A percentile compares a stretch with the other conserved stretches of the same genome.
These are phyloP conservation scores for Phytophthora macrochlamydospora DNA, from an alignment of 352 stramenopile genomes.

Conservation along the genomic window DNA sequence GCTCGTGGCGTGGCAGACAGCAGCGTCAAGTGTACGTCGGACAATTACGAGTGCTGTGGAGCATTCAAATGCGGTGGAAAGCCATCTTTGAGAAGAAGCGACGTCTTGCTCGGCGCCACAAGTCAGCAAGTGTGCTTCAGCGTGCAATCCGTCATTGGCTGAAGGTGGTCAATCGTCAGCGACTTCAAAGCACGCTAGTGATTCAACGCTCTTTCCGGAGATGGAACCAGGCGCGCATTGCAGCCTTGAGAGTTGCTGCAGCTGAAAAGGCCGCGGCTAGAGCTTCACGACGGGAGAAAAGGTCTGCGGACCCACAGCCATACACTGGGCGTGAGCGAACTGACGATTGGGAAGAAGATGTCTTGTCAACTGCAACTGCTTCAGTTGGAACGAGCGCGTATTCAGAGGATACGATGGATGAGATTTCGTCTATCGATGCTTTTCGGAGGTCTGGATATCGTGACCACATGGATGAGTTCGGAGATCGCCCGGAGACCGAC, in stretches of 20 bases:
- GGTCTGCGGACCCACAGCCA: slow-evolving; percentile 9
- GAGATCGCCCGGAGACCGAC: slow-evolving; percentile 18
- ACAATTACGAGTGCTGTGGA: slow-evolving; percentile 40
- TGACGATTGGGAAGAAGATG: slow-evolving; percentile 39
- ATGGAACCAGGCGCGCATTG: slow-evolving; percentile 29
- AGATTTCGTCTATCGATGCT: slow-evolving; percentile 24
- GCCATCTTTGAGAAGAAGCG: slow-evolving; percentile 54
- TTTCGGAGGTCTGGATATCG: slow-evolving; percentile 18
- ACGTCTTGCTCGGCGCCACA: slow-evolving; percentile 32
- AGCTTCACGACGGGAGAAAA: slow-evolving; percentile 21
- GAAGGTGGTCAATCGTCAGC: slow-evolving; percentile 14
- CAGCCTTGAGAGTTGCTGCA: slow-evolving; percentile 11
- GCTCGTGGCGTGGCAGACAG: slow-evolving; percentile 43
- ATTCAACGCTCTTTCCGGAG: slow-evolving; percentile 38
- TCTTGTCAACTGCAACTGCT: slow-evolving; percentile 38
- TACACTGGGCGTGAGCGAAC: slow-evolving; percentile 35
- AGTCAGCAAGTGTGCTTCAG: slow-evolving; percentile 46
- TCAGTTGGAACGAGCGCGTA: slow-evolving; percentile 48
- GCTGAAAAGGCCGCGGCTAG: slow-evolving; percentile 14
- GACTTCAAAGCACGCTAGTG: slow-evolving; percentile 29
- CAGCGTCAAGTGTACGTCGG: slow-evolving; percentile 38
- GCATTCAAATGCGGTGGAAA: slow-evolving; percentile 64
- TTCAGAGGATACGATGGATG: slow-evolving; percentile 35
- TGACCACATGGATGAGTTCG: slow-evolving; percentile 19
- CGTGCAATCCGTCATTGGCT: slow-evolving; percentile 40